Evolutionary conservation across 495 filamentous ascomycete genomes (phyloP).

Genomic region (Tirmania nivea): DNA sequence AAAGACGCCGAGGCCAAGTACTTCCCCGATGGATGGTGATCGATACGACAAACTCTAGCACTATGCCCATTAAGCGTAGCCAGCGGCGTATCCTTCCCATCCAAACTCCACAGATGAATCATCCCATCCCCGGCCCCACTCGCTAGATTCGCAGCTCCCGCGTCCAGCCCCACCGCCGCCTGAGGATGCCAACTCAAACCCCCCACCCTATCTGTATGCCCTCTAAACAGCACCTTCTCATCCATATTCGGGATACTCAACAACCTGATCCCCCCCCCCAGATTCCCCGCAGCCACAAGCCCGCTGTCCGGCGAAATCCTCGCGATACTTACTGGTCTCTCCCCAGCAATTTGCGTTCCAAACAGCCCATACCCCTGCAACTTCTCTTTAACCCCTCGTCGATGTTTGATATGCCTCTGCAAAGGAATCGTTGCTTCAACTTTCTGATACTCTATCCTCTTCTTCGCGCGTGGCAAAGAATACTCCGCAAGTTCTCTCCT

Average conservation of each 20-base stretch:
- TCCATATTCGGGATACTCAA: conserved; percentile 65
- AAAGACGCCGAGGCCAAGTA: conserved; percentile 87
- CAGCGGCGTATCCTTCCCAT: conserved; percentile 50
- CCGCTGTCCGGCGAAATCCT: conserved; percentile 74
- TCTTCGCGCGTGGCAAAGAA: conserved; percentile 63
- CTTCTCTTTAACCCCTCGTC: conserved; percentile 70
- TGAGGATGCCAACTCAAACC: conserved; percentile 78
- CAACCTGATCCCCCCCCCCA: conserved; percentile 70
- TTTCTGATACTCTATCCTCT: conserved; percentile 51
- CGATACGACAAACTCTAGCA: conserved; percentile 69
- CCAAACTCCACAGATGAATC: conserved; percentile 76
- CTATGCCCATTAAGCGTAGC: conserved; percentile 68
- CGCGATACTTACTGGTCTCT: conserved; percentile 71
- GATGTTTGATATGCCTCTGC: conserved; percentile 72
- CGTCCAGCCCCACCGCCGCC: conserved; percentile 57
- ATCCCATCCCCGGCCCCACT: conserved; percentile 80
- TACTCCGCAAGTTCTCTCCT: conserved; percentile 64
- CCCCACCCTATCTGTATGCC: conserved; percentile 69
- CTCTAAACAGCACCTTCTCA: conserved; percentile 47
- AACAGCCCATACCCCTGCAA: conserved; percentile 68
- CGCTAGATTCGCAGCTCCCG: conserved; percentile 59
- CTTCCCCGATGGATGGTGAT: conserved; percentile 80
- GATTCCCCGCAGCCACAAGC: conserved; percentile 72
- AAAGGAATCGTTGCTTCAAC: conserved; percentile 61
- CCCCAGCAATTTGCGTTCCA: conserved; percentile 77